Conservation (phyloP, 2,329 filamentous ascomycete genomes). For the Botrytis fragariae region DNA sequence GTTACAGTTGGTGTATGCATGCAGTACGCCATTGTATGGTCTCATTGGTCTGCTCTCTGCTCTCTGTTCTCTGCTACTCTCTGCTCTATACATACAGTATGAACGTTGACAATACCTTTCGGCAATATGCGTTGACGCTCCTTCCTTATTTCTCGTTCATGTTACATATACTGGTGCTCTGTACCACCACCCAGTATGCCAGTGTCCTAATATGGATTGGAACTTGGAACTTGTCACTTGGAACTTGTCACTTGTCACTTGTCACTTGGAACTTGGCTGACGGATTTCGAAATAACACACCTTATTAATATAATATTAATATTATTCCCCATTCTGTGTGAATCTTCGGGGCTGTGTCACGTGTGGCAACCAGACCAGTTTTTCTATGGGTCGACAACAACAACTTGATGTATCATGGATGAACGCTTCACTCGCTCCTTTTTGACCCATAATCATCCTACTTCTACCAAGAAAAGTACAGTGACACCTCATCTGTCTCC, state of each 20-base stretch:
- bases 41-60: neutral
- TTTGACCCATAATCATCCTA: neutral
- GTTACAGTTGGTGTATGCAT: neutral
- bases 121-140: neutral
- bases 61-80: neutral
- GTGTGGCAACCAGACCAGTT: neutral
- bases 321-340: neutral
- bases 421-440: neutral
- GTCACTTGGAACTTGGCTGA: neutral
- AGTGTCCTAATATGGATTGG: neutral
- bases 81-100: neutral
- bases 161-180: neutral
- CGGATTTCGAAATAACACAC: neutral
- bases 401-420: slow-evolving; percentile 1
- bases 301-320: neutral
- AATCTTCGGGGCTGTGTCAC: neutral
- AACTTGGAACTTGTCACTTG: neutral
- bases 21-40: neutral
- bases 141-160: neutral
- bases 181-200: neutral
- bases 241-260: too few species aligned
- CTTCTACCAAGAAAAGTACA: neutral
- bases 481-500: slow-evolving; percentile 13
- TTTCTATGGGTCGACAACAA: slow-evolving; percentile 12
- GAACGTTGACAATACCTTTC: neutral